phyloP scores from a whole-genome alignment of 768 basidiomycete genomes.

The Tulasnella sp. region DNA sequence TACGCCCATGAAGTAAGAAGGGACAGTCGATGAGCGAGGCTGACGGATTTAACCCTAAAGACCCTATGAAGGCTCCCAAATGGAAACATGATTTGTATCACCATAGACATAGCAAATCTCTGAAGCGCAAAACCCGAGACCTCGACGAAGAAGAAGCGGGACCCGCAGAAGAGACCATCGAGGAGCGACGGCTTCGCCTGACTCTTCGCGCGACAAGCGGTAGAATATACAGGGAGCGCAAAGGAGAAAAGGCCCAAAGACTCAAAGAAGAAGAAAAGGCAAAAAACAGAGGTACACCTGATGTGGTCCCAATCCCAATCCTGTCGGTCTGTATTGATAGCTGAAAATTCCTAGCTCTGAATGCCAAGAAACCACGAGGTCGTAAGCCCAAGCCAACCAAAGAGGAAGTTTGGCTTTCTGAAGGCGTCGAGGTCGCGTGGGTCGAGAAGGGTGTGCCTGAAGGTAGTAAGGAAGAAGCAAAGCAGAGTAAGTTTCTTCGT shows the following conservation, averaged over 20 bases:
- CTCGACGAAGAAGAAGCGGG: background rate
- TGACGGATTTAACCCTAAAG: background rate
- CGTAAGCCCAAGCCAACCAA: background rate
- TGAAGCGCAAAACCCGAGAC: background rate
- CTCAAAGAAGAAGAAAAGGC: constrained; percentile 4
- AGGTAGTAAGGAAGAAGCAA: constrained; percentile 2
- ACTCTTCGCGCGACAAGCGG: background rate
- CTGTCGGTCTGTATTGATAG: background rate
- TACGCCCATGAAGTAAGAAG: background rate
- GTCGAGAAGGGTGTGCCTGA: background rate
- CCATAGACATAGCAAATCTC: background rate
- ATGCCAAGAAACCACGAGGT: background rate
- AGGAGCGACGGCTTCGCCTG: background rate
- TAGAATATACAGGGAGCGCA: background rate
- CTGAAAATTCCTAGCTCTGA: background rate
- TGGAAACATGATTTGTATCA: background rate
- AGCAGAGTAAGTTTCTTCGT: background rate
- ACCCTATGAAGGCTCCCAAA: background rate
- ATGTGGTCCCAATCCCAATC: background rate
- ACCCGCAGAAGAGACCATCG: background rate
- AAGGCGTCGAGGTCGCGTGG: background rate
- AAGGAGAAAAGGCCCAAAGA: background rate
- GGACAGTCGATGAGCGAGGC: background rate
- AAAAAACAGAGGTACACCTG: background rate
- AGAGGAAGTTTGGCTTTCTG: background rate